Percentiles rank a stretch among this genome's conserved stretches.
phyloP scores from a whole-genome alignment of 495 filamentous ascomycete genomes.

The Aspergillus ostianus region DNA sequence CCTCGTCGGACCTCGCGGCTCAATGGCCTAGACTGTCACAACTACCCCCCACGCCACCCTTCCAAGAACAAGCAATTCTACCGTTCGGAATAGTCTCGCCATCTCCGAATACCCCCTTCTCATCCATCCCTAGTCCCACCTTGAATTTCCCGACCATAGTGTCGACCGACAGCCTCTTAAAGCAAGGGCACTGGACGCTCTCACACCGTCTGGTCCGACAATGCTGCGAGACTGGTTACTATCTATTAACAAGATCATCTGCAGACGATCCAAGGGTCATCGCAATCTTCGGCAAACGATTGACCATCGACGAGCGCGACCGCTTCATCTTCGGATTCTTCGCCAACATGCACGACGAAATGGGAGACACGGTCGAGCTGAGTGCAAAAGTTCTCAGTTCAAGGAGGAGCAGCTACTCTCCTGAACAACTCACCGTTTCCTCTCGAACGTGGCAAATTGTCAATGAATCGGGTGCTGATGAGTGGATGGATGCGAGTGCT shows the following conservation, averaged over 20 bases:
- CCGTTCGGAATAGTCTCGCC: slow-evolving; percentile 25
- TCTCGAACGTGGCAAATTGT: slow-evolving; percentile 26
- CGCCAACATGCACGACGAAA: slow-evolving; percentile 21
- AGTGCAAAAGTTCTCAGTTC: slow-evolving; percentile 22
- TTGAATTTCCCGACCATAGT: slow-evolving; percentile 15
- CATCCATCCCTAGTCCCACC: slow-evolving; percentile 10
- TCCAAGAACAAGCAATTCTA: slow-evolving; percentile 22
- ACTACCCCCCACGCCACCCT: slow-evolving; percentile 23
- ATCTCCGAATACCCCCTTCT: slow-evolving; percentile 15
- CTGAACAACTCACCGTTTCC: slow-evolving; percentile 16
- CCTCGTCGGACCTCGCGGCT: slow-evolving; percentile 9
- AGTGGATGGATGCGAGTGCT: slow-evolving; percentile 33
- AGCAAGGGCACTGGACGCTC: slow-evolving; percentile 21
- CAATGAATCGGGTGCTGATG: slow-evolving; percentile 18
- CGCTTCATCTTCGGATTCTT: slow-evolving; percentile 23
- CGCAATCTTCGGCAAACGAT: slow-evolving; percentile 24
- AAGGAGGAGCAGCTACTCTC: slow-evolving; percentile 16
- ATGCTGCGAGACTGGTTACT: slow-evolving; percentile 29
- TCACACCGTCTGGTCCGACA: slow-evolving; percentile 31
- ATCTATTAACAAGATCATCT: slow-evolving; percentile 21
- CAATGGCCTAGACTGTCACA: slow-evolving; percentile 18
- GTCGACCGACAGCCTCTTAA: slow-evolving; percentile 12
- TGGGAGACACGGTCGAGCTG: slow-evolving; percentile 20
- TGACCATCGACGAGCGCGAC: slow-evolving; percentile 24
- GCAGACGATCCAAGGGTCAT: slow-evolving; percentile 16